Conservation (phyloP, 2,329 filamentous ascomycete species). For the Alternaria triticimaculans region DNA sequence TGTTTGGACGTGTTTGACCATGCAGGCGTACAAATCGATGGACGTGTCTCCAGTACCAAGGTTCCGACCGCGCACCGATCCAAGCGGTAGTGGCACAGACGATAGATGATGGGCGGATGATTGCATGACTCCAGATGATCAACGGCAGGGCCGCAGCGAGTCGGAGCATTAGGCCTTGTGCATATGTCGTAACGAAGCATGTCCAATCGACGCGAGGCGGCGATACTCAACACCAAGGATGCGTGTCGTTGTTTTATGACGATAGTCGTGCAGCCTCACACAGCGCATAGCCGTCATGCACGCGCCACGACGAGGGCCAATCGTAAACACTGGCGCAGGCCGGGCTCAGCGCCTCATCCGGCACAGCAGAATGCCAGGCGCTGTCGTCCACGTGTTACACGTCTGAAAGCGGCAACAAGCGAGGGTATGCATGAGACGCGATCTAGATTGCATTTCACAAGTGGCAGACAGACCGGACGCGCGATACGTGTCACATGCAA, state of each 20-base stretch:
- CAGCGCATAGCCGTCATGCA: constrained; percentile 1
- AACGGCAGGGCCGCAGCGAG: not conserved
- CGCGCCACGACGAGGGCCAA: constrained; percentile 3
- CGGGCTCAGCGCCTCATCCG: constrained; percentile 14
- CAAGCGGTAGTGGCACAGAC: constrained; percentile 12
- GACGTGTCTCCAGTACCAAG: constrained; percentile 10
- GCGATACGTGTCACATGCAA: constrained; percentile 32
- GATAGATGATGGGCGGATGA: constrained; percentile 5
- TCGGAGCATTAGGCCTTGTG: constrained; percentile 9
- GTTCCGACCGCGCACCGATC: constrained; percentile 7
- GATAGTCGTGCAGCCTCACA: constrained; percentile 8
- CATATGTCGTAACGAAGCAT: not conserved
- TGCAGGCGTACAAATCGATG: constrained; percentile 9
- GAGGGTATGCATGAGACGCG: constrained; percentile 17
- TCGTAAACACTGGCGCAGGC: constrained; percentile 7
- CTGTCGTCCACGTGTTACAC: constrained; percentile 31
- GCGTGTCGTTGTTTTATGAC: not conserved
- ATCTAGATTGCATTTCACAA: constrained; percentile 23
- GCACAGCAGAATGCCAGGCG: constrained; percentile 4
- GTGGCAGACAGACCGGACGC: constrained; percentile 9
- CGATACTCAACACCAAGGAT: constrained; percentile 4
- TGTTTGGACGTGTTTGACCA: constrained; percentile 13
- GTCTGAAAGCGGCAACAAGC: constrained; percentile 18
- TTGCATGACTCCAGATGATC: not conserved
- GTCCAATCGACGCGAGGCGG: not conserved